Evolutionary conservation across 1,284 basidiomycete genomes (phyloP).

Genomic region (Boletus coffeatus): DNA sequence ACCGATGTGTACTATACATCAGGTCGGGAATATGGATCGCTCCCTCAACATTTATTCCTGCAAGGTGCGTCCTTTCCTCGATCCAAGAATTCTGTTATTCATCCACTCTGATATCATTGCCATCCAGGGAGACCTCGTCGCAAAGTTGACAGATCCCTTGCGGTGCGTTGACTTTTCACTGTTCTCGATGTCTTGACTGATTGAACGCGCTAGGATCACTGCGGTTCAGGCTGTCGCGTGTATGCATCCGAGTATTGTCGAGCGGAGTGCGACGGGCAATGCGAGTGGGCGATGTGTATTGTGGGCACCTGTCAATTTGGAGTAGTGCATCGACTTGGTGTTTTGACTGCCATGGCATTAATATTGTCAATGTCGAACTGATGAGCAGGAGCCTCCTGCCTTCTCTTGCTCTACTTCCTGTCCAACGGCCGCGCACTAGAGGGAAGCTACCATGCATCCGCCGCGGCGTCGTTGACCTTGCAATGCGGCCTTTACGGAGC

Average conservation of each 20-base stretch:
- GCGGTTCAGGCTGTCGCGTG: slow-evolving; percentile 82
- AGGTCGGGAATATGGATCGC: slow-evolving; percentile 76
- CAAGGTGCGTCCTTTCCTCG: slow-evolving; percentile 41
- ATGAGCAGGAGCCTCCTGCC: slow-evolving; percentile 44
- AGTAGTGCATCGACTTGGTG: neutral
- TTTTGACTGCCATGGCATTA: neutral
- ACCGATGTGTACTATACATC: neutral
- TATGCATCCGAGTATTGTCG: slow-evolving; percentile 71
- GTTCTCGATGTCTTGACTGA: neutral
- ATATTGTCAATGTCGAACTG: neutral
- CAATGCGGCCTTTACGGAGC: slow-evolving; percentile 59
- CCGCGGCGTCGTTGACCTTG: slow-evolving; percentile 59
- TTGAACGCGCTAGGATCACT: slow-evolving; percentile 48
- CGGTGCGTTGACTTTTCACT: slow-evolving; percentile 37
- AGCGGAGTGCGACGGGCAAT: slow-evolving; percentile 70
- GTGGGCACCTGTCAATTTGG: slow-evolving; percentile 53
- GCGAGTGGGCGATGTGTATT: slow-evolving; percentile 70
- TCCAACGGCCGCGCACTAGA: slow-evolving; percentile 68
- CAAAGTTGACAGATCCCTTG: slow-evolving; percentile 50
- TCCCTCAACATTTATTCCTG: slow-evolving; percentile 66
- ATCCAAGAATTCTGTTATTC: neutral
- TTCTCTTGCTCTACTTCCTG: slow-evolving; percentile 67
- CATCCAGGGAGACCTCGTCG: slow-evolving; percentile 58
- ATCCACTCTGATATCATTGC: neutral
- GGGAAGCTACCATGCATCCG: slow-evolving; percentile 65